These are phyloP conservation scores for Buddleja alternifolia DNA, from an alignment of 257 asterid species.

Conservation along the genomic window DNA sequence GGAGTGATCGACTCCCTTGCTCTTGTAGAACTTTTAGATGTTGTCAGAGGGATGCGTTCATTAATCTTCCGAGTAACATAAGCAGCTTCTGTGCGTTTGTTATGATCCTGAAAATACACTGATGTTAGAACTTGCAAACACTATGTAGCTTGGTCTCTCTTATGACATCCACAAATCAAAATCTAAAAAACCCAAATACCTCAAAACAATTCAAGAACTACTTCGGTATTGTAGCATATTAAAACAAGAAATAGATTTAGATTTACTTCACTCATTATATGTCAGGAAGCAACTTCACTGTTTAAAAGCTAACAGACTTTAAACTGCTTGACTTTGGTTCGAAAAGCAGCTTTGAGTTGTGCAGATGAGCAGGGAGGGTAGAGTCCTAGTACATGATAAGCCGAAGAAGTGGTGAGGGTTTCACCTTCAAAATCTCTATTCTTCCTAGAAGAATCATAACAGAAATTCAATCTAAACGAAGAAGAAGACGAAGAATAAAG, in stretches of 20 bases:
- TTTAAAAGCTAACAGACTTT: neutral
- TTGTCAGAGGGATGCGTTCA: conserved; percentile 9
- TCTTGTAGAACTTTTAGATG: conserved; percentile 24
- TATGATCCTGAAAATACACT: conserved; percentile 20
- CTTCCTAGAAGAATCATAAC: conserved; percentile 25
- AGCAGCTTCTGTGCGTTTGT: conserved; percentile 17
- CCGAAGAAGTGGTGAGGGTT: conserved; percentile 53
- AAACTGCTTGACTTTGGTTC: conserved; percentile 79
- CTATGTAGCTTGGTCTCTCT: neutral
- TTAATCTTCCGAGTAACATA: conserved; percentile 28
- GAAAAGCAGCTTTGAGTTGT: conserved; percentile 84
- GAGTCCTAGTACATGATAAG: conserved; percentile 72
- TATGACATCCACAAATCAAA: neutral
- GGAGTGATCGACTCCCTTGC: conserved; percentile 15
- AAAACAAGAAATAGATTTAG: too few species aligned
- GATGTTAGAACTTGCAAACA: conserved; percentile 10
- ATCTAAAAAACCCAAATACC: neutral
- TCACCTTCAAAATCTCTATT: conserved; percentile 33
- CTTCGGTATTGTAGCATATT: neutral
- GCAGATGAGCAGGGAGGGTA: conserved; percentile 59
- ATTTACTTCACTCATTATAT: neutral
- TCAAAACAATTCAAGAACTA: neutral
- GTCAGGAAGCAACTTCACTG: neutral
- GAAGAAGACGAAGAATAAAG: conserved; percentile 28
- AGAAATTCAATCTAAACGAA: too few species aligned